Evolutionary conservation across 192 early-diverging fungal genomes (phyloP).

Genomic region (Coemansia sp.): DNA sequence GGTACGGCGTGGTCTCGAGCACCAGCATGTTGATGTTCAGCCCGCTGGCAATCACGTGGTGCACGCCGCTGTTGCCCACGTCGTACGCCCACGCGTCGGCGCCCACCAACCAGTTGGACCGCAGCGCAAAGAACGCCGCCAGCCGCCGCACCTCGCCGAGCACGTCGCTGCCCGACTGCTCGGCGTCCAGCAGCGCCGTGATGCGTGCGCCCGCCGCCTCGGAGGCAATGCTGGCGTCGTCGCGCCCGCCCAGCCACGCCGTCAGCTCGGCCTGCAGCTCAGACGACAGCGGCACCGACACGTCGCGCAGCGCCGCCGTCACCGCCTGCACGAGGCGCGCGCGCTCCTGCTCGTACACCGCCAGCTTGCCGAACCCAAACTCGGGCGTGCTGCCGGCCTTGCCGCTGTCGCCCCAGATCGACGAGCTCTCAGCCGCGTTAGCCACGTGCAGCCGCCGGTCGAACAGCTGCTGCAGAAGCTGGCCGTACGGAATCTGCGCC

Average conservation of each 20-base stretch:
- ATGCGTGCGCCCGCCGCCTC: constrained; percentile 53
- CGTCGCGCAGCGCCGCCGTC: constrained; percentile 56
- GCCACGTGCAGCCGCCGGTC: constrained; percentile 70
- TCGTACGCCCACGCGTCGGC: constrained; percentile 86
- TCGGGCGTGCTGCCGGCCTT: constrained; percentile 66
- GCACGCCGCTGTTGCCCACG: constrained; percentile 83
- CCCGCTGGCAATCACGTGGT: constrained; percentile 82
- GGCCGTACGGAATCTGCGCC: constrained; percentile 75
- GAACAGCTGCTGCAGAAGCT: constrained; percentile 79
- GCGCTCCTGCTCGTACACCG: constrained; percentile 68
- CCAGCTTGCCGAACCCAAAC: constrained; percentile 80
- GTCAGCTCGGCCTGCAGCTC: constrained; percentile 60
- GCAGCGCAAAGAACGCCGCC: constrained; percentile 50
- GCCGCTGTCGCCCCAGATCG: constrained; percentile 67
- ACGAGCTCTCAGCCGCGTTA: constrained; percentile 68
- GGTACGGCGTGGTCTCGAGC: constrained; percentile 83
- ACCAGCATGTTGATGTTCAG: constrained; percentile 89
- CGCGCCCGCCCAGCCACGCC: constrained; percentile 63
- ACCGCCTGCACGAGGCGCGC: constrained; percentile 63
- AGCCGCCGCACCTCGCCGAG: constrained; percentile 24
- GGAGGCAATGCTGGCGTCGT: constrained; percentile 57
- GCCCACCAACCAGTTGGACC: constrained; percentile 86
- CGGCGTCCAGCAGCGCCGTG: constrained; percentile 45
- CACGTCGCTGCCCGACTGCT: constrained; percentile 15
- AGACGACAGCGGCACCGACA: constrained; percentile 48